These are phyloP conservation scores for Lasiosphaeria hispida DNA, from an alignment of 495 filamentous ascomycete species.

Conservation along the genomic window DNA sequence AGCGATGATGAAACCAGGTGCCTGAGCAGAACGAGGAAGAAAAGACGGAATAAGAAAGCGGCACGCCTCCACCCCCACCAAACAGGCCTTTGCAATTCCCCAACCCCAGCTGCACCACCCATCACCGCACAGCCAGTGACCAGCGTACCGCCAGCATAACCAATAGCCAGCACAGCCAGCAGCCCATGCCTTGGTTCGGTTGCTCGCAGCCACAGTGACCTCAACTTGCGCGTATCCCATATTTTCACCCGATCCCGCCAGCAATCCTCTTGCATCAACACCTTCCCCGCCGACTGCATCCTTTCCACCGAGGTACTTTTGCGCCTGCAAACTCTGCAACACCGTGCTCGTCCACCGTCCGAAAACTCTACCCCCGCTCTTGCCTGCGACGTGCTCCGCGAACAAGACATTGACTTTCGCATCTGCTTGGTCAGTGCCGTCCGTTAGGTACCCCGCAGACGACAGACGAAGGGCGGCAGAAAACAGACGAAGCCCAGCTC, in stretches of 20 bases:
- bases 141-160: background rate
- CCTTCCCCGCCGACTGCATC: too few species aligned
- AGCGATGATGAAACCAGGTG: slow-evolving; percentile 35
- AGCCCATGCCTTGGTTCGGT: slow-evolving; percentile 25
- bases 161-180: background rate
- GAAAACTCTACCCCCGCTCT: too few species aligned
- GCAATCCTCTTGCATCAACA: background rate
- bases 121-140: too few species aligned
- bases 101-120: slow-evolving; percentile 4
- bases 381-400: too few species aligned
- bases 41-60: slow-evolving; percentile 14
- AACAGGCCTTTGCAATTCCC: slow-evolving; percentile 10
- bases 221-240: slow-evolving; percentile 18
- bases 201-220: slow-evolving; percentile 28
- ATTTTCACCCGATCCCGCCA: slow-evolving; percentile 19
- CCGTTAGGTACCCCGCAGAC: too few species aligned
- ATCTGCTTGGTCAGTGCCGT: too few species aligned
- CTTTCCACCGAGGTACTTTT: too few species aligned
- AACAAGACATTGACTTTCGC: too few species aligned
- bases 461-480: too few species aligned
- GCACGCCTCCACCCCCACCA: slow-evolving; percentile 8
- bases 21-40: slow-evolving; percentile 14
- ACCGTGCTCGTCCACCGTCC: too few species aligned
- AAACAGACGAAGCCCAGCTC: too few species aligned
- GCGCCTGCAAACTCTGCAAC: too few species aligned